phyloP scores from a whole-genome alignment of 2,329 filamentous ascomycete genomes.

The Sporothrix mexicana region DNA sequence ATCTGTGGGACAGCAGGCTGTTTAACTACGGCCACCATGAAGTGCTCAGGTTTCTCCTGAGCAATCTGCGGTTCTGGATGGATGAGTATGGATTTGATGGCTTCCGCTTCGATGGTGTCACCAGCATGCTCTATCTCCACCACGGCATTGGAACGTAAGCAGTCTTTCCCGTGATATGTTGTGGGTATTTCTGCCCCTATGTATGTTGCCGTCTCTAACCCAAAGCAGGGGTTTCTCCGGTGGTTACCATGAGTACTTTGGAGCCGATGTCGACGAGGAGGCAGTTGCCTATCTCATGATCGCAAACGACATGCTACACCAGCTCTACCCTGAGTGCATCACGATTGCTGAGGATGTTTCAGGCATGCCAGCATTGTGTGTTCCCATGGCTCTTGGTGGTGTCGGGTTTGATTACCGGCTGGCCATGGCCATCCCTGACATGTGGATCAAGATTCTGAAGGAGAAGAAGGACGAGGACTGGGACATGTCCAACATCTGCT shows the following conservation, averaged over 20 bases:
- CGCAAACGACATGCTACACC: constrained; percentile 93
- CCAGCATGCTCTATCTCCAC: constrained; percentile 95
- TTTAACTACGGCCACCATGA: constrained; percentile 98
- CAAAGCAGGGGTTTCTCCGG: constrained; percentile 82
- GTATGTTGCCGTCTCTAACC: background rate
- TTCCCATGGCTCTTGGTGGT: constrained; percentile 83
- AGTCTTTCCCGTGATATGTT: background rate
- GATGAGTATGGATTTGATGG: constrained; percentile 96
- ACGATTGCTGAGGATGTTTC: constrained; percentile 97
- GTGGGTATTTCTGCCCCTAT: background rate
- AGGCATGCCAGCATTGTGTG: constrained; percentile 95
- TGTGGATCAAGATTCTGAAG: constrained; percentile 99
- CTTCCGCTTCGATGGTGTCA: constrained; percentile 97
- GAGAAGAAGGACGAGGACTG: constrained; percentile 89
- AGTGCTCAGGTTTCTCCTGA: constrained; percentile 92
- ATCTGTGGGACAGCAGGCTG: constrained; percentile 92
- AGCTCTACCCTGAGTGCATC: constrained; percentile 84
- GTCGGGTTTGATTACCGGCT: constrained; percentile 97
- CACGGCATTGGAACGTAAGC: constrained; percentile 95
- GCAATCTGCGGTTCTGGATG: constrained; percentile 98
- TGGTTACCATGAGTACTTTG: constrained; percentile 98
- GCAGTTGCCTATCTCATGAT: constrained; percentile 94
- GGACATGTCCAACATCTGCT: constrained; percentile 85
- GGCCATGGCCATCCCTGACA: constrained; percentile 96
- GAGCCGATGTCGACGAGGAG: constrained; percentile 85